Conservation (phyloP, 1,284 basidiomycete species). For the Ganoderma multipileum region DNA sequence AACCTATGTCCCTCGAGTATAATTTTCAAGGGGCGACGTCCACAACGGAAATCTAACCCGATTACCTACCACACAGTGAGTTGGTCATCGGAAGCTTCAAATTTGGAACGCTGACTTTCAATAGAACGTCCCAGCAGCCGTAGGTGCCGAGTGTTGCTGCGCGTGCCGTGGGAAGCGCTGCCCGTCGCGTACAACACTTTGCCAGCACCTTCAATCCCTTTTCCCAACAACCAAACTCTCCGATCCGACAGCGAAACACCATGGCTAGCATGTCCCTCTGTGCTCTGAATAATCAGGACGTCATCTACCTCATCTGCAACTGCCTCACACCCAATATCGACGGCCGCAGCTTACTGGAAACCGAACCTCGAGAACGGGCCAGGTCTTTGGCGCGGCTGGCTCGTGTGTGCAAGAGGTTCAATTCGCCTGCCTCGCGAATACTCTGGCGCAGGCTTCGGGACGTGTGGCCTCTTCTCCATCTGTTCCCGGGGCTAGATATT, state of each 20-base stretch:
- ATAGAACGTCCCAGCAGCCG: not conserved
- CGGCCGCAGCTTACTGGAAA: not conserved
- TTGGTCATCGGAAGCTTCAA: not conserved
- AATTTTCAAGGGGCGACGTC: too few species aligned
- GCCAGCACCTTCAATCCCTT: not conserved
- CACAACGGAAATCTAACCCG: not conserved
- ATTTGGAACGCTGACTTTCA: not conserved
- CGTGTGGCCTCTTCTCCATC: not conserved
- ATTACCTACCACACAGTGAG: not conserved
- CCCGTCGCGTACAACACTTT: not conserved
- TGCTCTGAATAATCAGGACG: not conserved
- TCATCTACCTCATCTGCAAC: conserved; percentile 2
- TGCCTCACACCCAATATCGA: conserved; percentile 3
- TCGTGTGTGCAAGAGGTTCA: not conserved
- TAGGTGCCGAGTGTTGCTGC: not conserved
- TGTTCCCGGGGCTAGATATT: not conserved
- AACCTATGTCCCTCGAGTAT: too few species aligned
- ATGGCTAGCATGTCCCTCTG: not conserved
- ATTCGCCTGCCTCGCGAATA: not conserved
- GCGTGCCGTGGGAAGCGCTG: not conserved
- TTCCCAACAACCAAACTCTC: not conserved
- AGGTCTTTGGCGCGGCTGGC: not conserved
- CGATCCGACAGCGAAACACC: not conserved
- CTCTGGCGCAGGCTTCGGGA: conserved; percentile 1
- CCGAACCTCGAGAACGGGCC: not conserved